Percentiles rank a stretch among this genome's conserved stretches.
These are phyloP conservation scores for Fusarium avenaceum DNA, from an alignment of 2,329 filamentous ascomycete species.

Conservation along the genomic window DNA sequence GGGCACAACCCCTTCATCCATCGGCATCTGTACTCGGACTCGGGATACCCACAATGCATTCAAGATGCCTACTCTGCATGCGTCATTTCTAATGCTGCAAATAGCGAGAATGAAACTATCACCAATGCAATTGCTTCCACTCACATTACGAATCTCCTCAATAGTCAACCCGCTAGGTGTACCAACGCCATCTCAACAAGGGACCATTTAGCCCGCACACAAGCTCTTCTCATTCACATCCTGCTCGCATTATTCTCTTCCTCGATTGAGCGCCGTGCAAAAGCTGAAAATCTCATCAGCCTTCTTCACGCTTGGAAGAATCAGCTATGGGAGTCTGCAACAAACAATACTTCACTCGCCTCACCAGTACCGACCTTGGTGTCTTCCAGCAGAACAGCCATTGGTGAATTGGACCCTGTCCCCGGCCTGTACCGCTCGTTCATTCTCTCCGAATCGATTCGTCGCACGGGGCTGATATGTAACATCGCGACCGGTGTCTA, in stretches of 20 bases:
- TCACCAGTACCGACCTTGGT: background rate
- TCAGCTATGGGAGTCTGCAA: background rate
- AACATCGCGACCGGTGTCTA: background rate
- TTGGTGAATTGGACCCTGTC: background rate
- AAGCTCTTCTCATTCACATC: background rate
- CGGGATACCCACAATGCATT: background rate
- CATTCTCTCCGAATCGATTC: background rate
- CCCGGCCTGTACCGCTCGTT: background rate
- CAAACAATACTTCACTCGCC: background rate
- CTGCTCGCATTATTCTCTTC: background rate
- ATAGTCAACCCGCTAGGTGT: rapidly evolving
- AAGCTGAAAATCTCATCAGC: background rate
- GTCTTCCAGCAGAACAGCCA: rapidly evolving
- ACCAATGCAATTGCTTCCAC: background rate
- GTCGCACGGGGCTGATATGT: background rate
- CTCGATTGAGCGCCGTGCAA: background rate
- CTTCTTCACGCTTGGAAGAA: background rate
- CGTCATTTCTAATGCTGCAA: rapidly evolving
- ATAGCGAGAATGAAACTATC: background rate
- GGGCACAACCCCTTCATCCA: background rate
- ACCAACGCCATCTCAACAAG: rapidly evolving
- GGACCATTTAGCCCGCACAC: background rate
- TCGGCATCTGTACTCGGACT: background rate
- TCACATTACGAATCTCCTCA: background rate
- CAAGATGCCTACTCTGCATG: background rate